phyloP scores from a whole-genome alignment of 768 basidiomycete genomes.

The Calocera cornea region DNA sequence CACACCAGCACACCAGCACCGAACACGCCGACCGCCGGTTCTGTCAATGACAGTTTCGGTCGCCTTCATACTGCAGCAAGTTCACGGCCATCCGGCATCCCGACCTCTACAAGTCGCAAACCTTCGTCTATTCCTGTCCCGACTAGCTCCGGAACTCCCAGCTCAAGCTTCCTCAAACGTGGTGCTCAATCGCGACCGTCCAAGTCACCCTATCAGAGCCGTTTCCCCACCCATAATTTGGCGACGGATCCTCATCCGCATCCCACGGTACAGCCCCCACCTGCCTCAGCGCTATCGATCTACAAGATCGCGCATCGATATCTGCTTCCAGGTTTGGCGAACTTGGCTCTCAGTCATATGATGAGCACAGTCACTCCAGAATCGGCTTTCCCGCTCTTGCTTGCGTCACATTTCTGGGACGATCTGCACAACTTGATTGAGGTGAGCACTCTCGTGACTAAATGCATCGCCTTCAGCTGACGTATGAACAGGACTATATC shows the following conservation, averaged over 20 bases:
- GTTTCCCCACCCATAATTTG: conserved; percentile 30
- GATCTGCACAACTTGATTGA: conserved; percentile 48
- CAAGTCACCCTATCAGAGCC: conserved; percentile 39
- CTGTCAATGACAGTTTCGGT: background rate
- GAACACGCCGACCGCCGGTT: background rate
- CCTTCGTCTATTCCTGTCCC: background rate
- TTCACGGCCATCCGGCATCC: background rate
- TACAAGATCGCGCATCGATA: conserved; percentile 71
- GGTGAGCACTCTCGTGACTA: conserved; percentile 26
- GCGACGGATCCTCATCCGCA: conserved; percentile 53
- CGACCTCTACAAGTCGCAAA: background rate
- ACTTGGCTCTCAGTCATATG: conserved; percentile 58
- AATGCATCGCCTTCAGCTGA: conserved; percentile 11
- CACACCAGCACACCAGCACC: background rate
- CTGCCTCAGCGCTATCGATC: conserved; percentile 59
- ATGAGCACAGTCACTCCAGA: conserved; percentile 53
- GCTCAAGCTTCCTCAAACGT: background rate
- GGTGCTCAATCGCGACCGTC: conserved; percentile 16
- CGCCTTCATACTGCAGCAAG: background rate
- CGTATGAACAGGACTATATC: conserved; percentile 44
- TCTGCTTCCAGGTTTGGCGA: conserved; percentile 48
- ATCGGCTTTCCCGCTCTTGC: conserved; percentile 51
- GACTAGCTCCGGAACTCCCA: background rate
- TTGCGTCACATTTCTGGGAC: conserved; percentile 56
- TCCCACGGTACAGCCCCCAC: conserved; percentile 45